These are phyloP conservation scores for Kregervanrija delftensis DNA, from an alignment of 805 yeast species.

Conservation along the genomic window DNA sequence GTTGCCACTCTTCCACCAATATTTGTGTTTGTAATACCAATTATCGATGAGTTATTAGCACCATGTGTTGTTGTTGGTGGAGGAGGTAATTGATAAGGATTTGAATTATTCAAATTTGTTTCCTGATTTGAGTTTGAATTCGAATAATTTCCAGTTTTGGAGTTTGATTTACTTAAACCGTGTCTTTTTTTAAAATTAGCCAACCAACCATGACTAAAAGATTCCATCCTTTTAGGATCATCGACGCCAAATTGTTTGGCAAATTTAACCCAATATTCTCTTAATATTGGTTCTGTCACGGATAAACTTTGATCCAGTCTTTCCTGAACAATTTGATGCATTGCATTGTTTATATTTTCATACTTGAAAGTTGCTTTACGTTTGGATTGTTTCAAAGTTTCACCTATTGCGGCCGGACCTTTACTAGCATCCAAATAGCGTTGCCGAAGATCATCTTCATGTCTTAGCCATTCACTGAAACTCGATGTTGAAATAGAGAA, in stretches of 20 bases:
- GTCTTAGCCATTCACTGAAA: slow-evolving; percentile 55
- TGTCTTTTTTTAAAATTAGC: slow-evolving; percentile 55
- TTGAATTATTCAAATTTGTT: neutral
- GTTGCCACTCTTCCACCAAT: too few relatives aligned
- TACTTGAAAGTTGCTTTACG: slow-evolving; percentile 48
- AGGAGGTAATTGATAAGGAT: too few relatives aligned
- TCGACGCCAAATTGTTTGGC: slow-evolving; percentile 52
- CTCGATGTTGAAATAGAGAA: slow-evolving; percentile 54
- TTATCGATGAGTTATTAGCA: too few relatives aligned
- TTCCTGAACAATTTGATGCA: slow-evolving; percentile 47
- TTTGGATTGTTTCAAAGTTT: slow-evolving; percentile 26
- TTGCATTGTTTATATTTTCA: slow-evolving; percentile 50
- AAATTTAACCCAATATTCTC: slow-evolving; percentile 50
- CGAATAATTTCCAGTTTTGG: neutral
- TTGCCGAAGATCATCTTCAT: slow-evolving; percentile 42
- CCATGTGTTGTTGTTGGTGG: too few relatives aligned
- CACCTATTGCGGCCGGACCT: slow-evolving; percentile 15
- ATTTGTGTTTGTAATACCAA: too few relatives aligned
- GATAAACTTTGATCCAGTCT: slow-evolving; percentile 37
- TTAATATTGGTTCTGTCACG: slow-evolving; percentile 46
- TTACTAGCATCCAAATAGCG: slow-evolving; percentile 32
- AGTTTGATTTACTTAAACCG: slow-evolving; percentile 17
- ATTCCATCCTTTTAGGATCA: slow-evolving; percentile 49
- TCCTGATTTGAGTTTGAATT: neutral
- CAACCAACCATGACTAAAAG: slow-evolving; percentile 59